These are phyloP conservation scores for Microascus cirrosus DNA, from an alignment of 2,329 filamentous ascomycete species.

Conservation along the genomic window DNA sequence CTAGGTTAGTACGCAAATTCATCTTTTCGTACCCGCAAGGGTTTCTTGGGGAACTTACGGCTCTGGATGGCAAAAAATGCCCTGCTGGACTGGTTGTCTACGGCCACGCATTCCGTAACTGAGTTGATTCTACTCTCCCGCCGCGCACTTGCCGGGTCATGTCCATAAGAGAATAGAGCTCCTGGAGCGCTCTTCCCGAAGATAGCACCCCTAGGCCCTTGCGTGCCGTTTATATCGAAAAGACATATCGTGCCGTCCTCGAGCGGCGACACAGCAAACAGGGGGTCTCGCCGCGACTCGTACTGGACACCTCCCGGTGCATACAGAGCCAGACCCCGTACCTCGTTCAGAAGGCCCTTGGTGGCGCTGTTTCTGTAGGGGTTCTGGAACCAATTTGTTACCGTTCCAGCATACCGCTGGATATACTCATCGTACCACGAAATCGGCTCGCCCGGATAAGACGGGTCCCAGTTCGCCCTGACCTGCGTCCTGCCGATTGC, in stretches of 20 bases:
- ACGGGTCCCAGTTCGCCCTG: slow-evolving; percentile 74
- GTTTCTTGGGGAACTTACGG: slow-evolving; percentile 29
- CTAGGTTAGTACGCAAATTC: neutral
- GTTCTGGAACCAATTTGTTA: slow-evolving; percentile 65
- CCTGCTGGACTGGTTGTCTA: slow-evolving; percentile 55
- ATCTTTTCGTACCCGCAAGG: neutral
- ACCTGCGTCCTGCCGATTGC: slow-evolving; percentile 27
- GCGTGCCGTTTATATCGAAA: slow-evolving; percentile 62
- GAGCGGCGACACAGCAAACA: slow-evolving; percentile 61
- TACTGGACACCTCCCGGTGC: slow-evolving; percentile 30
- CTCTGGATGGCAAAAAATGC: slow-evolving; percentile 76
- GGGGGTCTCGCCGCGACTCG: slow-evolving; percentile 27
- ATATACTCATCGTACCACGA: slow-evolving; percentile 88
- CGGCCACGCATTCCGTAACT: slow-evolving; percentile 72
- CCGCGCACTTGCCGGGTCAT: slow-evolving; percentile 28
- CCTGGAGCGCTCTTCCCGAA: slow-evolving; percentile 54
- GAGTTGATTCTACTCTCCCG: slow-evolving; percentile 58
- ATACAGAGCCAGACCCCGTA: slow-evolving; percentile 62
- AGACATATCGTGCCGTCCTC: slow-evolving; percentile 79
- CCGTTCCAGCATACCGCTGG: slow-evolving; percentile 65
- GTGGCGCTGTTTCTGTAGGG: slow-evolving; percentile 33
- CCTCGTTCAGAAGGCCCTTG: slow-evolving; percentile 44
- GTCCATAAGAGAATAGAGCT: slow-evolving; percentile 50
- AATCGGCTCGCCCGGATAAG: slow-evolving; percentile 57
- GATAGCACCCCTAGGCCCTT: slow-evolving; percentile 46